phyloP scores from a whole-genome alignment of 805 yeast genomes.

The Candida chilensis region DNA sequence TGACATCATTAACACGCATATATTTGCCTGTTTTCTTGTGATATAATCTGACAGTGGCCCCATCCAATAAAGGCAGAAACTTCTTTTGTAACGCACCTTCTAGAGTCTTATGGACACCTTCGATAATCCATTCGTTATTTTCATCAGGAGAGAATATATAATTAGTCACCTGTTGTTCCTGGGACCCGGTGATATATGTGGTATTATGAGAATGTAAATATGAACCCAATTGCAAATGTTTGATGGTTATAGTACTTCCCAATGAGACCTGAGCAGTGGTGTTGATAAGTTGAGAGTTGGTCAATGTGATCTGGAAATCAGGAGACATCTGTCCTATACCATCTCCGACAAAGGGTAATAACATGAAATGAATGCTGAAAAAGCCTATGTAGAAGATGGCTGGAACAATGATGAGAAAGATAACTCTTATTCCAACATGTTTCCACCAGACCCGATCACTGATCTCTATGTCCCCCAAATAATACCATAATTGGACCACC shows the following conservation, averaged over 20 bases:
- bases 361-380: conserved; percentile 48
- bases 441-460: conserved; percentile 21
- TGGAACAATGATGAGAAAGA: conserved; percentile 46
- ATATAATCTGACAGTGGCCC: conserved; percentile 53
- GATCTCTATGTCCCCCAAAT: conserved; percentile 59
- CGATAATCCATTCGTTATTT: conserved; percentile 72
- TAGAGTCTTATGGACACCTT: conserved; percentile 22
- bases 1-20: conserved; percentile 57
- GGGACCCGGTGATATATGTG: conserved; percentile 55
- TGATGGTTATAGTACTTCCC: conserved; percentile 65
- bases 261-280: conserved; percentile 59
- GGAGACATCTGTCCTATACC: conserved; percentile 61
- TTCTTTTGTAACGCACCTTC: conserved; percentile 28
- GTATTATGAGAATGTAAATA: conserved; percentile 74
- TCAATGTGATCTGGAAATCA: conserved; percentile 52
- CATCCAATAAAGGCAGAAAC: conserved; percentile 33
- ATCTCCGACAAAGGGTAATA: conserved; percentile 37
- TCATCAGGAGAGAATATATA: conserved; percentile 47
- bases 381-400: conserved; percentile 43
- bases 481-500: conserved; percentile 50
- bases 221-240: conserved; percentile 63
- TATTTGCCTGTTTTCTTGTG: conserved; percentile 64
- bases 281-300: conserved; percentile 22
- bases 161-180: conserved; percentile 74
- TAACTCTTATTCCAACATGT: conserved; percentile 28